These are phyloP conservation scores for Creolimax fragrantissima DNA, from an alignment of 78 protist species.

Conservation along the genomic window DNA sequence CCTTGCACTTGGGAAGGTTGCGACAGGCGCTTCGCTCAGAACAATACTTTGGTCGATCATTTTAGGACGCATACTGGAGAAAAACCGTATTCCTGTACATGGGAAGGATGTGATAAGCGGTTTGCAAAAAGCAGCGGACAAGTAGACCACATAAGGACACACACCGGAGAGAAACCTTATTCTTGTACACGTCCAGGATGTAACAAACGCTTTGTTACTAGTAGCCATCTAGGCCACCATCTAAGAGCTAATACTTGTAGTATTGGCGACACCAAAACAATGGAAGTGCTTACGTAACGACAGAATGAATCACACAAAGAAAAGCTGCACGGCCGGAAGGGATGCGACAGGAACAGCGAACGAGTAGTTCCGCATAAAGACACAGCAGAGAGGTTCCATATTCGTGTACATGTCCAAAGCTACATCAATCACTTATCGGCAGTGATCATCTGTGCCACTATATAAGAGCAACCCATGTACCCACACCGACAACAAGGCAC, in stretches of 20 bases:
- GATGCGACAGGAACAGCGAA: no score
- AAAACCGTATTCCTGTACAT: constrained; percentile 43
- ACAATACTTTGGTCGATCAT: constrained; percentile 28
- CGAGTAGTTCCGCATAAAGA: no score
- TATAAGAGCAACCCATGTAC: no score
- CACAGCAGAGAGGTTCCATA: no score
- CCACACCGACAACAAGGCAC: no score
- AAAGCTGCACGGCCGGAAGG: no score
- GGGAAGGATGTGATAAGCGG: constrained; percentile 37
- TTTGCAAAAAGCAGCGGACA: constrained; percentile 38
- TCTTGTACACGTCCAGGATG: not conserved
- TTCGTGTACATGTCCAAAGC: no score
- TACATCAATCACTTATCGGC: no score
- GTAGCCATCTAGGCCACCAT: not conserved
- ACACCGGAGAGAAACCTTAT: not conserved
- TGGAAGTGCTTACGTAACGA: no score
- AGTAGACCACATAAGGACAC: constrained; percentile 41
- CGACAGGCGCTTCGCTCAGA: constrained; percentile 13
- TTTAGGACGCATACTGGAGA: constrained; percentile 56
- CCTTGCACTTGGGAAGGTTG: not conserved
- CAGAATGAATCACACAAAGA: no score
- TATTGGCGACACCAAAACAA: no score
- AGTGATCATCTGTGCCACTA: no score
- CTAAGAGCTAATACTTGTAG: not conserved
- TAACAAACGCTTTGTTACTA: not conserved